Evolutionary conservation across 129 eudicot genomes (phyloP).

Genomic region (Helianthus tuberosus): DNA sequence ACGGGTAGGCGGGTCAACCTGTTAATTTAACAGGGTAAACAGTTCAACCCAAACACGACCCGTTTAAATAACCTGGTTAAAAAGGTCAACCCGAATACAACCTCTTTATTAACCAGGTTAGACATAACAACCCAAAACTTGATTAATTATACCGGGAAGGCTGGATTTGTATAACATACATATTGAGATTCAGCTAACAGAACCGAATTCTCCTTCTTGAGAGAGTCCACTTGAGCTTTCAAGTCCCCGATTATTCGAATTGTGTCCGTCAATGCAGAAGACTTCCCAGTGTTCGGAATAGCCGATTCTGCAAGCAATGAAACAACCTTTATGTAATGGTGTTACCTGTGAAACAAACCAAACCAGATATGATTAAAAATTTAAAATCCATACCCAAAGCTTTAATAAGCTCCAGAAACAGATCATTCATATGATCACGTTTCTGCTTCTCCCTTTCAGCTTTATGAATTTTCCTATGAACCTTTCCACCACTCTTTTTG

Average conservation of each 20-base stretch:
- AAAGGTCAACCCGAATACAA: too few species aligned
- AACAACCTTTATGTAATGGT: neutral
- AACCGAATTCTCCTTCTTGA: conserved; percentile 65
- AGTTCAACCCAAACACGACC: too few species aligned
- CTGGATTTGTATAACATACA: conserved; percentile 37
- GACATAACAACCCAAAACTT: too few species aligned
- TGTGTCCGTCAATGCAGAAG: conserved; percentile 60
- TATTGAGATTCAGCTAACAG: conserved; percentile 77
- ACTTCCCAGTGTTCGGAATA: conserved; percentile 60
- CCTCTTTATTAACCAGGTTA: too few species aligned
- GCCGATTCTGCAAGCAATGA: conserved; percentile 46
- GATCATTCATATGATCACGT: conserved; percentile 73
- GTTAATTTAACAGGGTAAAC: too few species aligned
- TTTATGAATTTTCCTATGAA: conserved; percentile 66
- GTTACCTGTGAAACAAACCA: neutral
- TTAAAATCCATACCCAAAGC: conserved; percentile 50
- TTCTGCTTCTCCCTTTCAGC: conserved; percentile 87
- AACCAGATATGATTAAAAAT: neutral
- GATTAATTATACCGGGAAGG: conserved; percentile 11
- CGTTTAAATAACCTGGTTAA: too few species aligned
- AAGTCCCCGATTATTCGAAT: conserved; percentile 57
- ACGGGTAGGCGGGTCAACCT: too few species aligned
- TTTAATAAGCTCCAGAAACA: conserved; percentile 54
- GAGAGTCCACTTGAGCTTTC: conserved; percentile 61
- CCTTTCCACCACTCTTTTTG: conserved; percentile 51